Base-by-base conservation (phyloP, 164 flowering plant species). In the Dillenia suffruticosa region DNA sequence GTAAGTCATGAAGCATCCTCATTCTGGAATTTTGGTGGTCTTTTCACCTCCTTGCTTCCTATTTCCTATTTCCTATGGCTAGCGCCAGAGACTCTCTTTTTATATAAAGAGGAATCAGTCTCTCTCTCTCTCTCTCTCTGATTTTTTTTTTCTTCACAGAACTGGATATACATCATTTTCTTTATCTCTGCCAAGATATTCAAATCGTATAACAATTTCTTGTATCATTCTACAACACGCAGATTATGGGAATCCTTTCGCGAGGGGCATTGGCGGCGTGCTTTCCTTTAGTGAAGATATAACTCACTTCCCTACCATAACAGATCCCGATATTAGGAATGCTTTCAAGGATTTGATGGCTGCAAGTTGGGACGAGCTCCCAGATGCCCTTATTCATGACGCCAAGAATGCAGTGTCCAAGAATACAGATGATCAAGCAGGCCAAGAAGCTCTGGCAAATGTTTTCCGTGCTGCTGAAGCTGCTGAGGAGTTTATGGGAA, bases 391-490 rank as follows among this genome's bases (percentile, higher is more conserved):
- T 26, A 59, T 84, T 8, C 52, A 76, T 61, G 82, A 82, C 54
- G 91, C 74, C 9, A 80, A 81, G 67, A 72, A 74, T 13, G 95
- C 84, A 3, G 63, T 94, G 74, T 79, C 95, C 10, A 89, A 87
- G 72, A 70, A 54, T 32, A 78, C 91, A 8, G 89, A 84, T 54
- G 98, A 94, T 70, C 77, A 82, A 70, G 73, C 76, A 53, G 90
- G 88, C 10, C 87, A 89, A 74, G 96, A 87, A 67, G 76, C 62
- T 51, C 70, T 91, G 68, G 72, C 57, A 48, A 87, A 81, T 79
- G 84, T 87, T 19, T 82, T 89, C 55, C 84, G 92, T 54, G 87
- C 98, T 43, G 97, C 98, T 61, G 95, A 87, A 72, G 98, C 98
- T 12, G 84, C 72, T 59, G 97, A 84, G 74, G 85, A 87, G 65